A percentile compares a stretch with the other conserved stretches of the same genome.
These are phyloP conservation scores for Talaromyces sp. DNA, from an alignment of 2,329 filamentous ascomycete species.

Conservation along the genomic window DNA sequence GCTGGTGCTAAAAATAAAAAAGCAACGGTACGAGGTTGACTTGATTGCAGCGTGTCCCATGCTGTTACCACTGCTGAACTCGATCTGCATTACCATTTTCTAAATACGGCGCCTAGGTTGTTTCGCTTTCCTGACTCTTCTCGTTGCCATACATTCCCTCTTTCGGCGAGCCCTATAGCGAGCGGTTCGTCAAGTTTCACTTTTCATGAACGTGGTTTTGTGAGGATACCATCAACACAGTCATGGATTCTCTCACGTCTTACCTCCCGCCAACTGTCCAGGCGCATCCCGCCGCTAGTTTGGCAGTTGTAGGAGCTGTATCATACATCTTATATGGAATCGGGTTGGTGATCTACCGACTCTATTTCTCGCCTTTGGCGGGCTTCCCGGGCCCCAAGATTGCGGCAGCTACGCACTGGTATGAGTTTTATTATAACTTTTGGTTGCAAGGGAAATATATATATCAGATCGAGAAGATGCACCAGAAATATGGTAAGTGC, in stretches of 20 bases:
- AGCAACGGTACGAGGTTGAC: neutral
- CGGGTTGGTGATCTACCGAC: conserved; percentile 19
- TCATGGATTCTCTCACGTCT: conserved; percentile 5
- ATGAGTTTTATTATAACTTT: conserved; percentile 26
- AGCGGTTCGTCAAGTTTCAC: neutral
- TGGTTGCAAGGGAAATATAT: conserved; percentile 26
- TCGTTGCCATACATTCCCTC: neutral
- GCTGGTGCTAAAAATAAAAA: neutral
- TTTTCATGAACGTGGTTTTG: neutral
- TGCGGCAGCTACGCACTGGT: conserved; percentile 22
- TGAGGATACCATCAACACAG: neutral
- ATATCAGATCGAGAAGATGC: conserved; percentile 29
- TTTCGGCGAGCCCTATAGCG: too few relatives aligned
- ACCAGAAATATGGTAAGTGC: conserved; percentile 32
- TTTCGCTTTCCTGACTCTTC: neutral
- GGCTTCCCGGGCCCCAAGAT: conserved; percentile 24
- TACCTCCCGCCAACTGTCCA: neutral
- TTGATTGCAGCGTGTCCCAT: neutral
- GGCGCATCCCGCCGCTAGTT: neutral
- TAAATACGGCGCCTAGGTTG: neutral
- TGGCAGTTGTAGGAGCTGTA: neutral
- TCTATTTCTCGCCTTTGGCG: conserved; percentile 24
- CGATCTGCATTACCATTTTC: neutral
- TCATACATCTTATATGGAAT: conserved; percentile 7
- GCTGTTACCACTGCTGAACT: neutral